Conservation (phyloP, 305 asterid species). For the Fraxinus floribunda region DNA sequence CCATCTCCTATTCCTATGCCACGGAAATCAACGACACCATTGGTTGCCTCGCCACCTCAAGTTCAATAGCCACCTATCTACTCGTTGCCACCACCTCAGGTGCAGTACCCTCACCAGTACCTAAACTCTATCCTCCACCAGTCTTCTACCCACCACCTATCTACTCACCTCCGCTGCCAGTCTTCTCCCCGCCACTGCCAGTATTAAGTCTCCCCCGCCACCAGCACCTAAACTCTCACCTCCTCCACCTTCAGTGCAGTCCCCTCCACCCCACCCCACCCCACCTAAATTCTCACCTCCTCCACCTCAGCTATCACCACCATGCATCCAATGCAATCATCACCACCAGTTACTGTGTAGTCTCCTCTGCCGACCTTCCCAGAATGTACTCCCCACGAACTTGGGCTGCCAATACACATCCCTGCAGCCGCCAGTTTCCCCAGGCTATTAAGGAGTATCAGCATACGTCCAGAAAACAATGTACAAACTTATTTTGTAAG, state of each 20-base stretch:
- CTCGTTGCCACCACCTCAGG: not conserved
- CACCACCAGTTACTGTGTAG: not conserved
- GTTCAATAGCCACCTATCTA: not conserved
- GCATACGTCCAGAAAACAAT: not conserved
- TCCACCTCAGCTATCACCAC: not conserved
- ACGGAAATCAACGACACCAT: not conserved
- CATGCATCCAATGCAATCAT: not conserved
- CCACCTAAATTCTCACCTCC: not conserved
- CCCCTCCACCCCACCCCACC: slow-evolving; percentile 7
- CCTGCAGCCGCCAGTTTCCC: not conserved
- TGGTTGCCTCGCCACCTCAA: not conserved
- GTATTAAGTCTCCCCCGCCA: not conserved
- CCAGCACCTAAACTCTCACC: not conserved
- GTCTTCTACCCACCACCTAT: not conserved
- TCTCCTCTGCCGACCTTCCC: not conserved
- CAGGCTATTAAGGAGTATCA: not conserved
- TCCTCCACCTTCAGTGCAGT: not conserved
- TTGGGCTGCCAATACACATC: slow-evolving; percentile 6
- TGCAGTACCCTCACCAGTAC: not conserved
- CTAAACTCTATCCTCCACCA: not conserved
- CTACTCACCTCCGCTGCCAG: not conserved
- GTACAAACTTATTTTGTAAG: not conserved
- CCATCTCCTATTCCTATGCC: slow-evolving; percentile 19
- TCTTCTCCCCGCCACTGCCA: slow-evolving; percentile 7
- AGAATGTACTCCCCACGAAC: not conserved